Evolutionary conservation across 1,139 yeast species (phyloP).

Genomic region (Nakaseomyces bracarensis): DNA sequence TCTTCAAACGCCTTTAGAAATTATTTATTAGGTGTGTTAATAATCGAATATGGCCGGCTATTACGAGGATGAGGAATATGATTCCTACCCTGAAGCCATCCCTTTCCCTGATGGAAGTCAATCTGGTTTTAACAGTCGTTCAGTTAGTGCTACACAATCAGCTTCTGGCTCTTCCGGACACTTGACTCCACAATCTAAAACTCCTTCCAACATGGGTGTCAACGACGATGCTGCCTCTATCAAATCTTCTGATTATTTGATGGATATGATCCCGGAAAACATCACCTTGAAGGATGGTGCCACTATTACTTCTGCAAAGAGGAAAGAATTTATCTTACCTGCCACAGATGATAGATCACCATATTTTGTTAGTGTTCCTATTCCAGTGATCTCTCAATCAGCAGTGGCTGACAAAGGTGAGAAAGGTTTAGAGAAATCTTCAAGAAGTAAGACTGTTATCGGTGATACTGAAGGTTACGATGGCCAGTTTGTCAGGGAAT

Average conservation of each 20-base stretch:
- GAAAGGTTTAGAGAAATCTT: slow-evolving; percentile 6
- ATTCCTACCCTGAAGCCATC: background rate
- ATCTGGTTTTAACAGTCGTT: slow-evolving; percentile 1
- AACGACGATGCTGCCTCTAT: slow-evolving; percentile 17
- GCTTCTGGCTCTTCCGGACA: background rate
- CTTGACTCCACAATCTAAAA: slow-evolving; percentile 3
- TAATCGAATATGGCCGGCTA: background rate
- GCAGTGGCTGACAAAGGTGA: slow-evolving; percentile 12
- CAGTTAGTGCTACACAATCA: background rate
- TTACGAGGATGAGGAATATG: slow-evolving; percentile 2
- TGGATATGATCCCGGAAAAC: slow-evolving; percentile 21
- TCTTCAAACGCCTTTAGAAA: too few relatives aligned
- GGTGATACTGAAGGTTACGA: slow-evolving; percentile 16
- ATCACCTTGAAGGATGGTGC: slow-evolving; percentile 15
- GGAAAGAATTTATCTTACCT: slow-evolving; percentile 30
- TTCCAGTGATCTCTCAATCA: slow-evolving; percentile 23
- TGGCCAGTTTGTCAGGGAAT: slow-evolving; percentile 27
- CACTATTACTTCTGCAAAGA: slow-evolving; percentile 23
- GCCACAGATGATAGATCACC: slow-evolving; percentile 33
- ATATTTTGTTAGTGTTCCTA: slow-evolving; percentile 33
- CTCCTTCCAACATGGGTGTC: slow-evolving; percentile 2
- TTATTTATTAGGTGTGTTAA: background rate
- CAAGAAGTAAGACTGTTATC: slow-evolving; percentile 8
- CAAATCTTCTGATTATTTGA: slow-evolving; percentile 23
- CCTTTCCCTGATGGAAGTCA: background rate